These are phyloP conservation scores for Annulohypoxylon moriforme DNA, from an alignment of 495 filamentous ascomycete species.

Conservation along the genomic window DNA sequence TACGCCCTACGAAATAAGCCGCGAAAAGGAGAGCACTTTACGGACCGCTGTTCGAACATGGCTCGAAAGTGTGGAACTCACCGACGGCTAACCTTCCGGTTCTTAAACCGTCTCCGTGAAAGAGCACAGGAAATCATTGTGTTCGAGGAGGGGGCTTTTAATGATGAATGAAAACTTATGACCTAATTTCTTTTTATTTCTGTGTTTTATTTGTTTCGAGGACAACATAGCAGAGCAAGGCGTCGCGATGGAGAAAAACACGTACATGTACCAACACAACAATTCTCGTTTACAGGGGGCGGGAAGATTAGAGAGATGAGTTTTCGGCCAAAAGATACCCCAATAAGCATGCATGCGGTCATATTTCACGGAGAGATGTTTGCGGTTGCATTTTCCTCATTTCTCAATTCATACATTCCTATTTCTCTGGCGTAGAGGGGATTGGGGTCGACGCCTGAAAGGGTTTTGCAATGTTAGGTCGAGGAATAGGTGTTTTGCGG, in stretches of 20 bases:
- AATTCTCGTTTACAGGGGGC: conserved; percentile 23
- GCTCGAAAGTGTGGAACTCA: conserved; percentile 56
- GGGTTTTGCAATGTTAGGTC: neutral
- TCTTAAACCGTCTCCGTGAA: neutral
- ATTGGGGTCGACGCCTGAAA: conserved; percentile 6
- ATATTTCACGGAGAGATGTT: conserved; percentile 21
- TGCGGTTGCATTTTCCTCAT: conserved; percentile 23
- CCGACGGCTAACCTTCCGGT: conserved; percentile 33
- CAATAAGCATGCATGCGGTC: conserved; percentile 40
- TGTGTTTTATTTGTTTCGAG: conserved; percentile 11
- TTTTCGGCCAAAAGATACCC: conserved; percentile 44
- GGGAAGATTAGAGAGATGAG: conserved; percentile 30
- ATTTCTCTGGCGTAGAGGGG: neutral
- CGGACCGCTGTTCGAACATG: conserved; percentile 57
- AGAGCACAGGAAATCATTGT: neutral
- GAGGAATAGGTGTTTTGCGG: neutral
- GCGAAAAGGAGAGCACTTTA: conserved; percentile 54
- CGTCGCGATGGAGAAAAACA: conserved; percentile 26
- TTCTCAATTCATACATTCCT: neutral
- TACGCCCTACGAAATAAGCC: conserved; percentile 27
- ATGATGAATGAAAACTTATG: conserved; percentile 34
- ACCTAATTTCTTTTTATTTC: conserved; percentile 29
- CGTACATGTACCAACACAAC: conserved; percentile 31
- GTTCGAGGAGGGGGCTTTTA: neutral
- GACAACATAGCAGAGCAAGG: conserved; percentile 21